These are phyloP conservation scores for Sphaerobolus stellatus DNA, from an alignment of 1,284 basidiomycete genomes.

Conservation along the genomic window DNA sequence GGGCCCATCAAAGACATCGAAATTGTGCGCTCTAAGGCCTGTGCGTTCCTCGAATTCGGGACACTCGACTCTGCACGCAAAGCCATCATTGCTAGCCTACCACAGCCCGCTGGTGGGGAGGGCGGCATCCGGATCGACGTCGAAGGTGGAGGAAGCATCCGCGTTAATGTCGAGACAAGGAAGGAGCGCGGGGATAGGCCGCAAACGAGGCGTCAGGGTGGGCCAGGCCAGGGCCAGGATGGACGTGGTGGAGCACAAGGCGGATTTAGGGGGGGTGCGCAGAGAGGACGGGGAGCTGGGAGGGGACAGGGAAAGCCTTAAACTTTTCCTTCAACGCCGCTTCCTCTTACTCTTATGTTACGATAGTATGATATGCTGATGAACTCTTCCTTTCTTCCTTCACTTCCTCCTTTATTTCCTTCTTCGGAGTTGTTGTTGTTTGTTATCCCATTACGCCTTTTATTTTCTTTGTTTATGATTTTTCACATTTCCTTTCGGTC, in stretches of 20 bases:
- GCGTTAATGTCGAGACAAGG: constrained; percentile 82
- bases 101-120: constrained; percentile 71
- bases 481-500: neutral
- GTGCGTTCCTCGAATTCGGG: constrained; percentile 92
- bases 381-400: too few species aligned
- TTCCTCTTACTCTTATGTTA: too few species aligned
- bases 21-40: constrained; percentile 85
- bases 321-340: too few species aligned
- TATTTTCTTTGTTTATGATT: constrained; percentile 7
- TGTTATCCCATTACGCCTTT: too few species aligned
- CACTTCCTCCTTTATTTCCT: too few species aligned
- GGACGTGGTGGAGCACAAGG: constrained; percentile 21
- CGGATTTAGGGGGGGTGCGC: constrained; percentile 30
- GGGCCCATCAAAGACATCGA: constrained; percentile 88
- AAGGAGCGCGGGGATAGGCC: constrained; percentile 84
- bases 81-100: constrained; percentile 77
- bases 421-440: too few species aligned
- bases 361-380: too few species aligned
- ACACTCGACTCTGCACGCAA: constrained; percentile 77
- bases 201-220: constrained; percentile 31
- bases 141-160: constrained; percentile 50
- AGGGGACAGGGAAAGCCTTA: neutral
- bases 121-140: constrained; percentile 81
- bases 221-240: constrained; percentile 31
- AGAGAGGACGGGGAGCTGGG: constrained; percentile 26